Evolutionary conservation across 2,329 filamentous ascomycete species (phyloP), one percentile per base, ranked within the genome.

Genomic region (Cytospora piceae): DNA sequence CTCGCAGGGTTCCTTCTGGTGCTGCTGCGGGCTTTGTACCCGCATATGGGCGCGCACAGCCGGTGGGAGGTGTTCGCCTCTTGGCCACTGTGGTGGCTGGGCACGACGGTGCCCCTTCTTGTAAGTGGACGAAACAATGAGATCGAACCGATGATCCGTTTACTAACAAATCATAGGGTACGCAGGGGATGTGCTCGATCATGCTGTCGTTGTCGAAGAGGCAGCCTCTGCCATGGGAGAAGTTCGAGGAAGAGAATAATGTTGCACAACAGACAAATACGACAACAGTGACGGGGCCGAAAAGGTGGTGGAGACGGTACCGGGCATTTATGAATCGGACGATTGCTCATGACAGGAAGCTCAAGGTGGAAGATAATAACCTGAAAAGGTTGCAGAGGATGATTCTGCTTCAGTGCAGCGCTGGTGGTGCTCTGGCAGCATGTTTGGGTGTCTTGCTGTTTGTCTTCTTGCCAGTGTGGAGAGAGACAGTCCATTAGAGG

Each of bases 151-250:
- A 39, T 39, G 12, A 17, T 17, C 17, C 39, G 5, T 4, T 42
- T 6, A 42, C 8, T 42, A 42, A 42, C 39, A 73, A 82, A 29
- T 70, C 82, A 24, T 78, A 78, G 0, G 81, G 81, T n/a, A 66
- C 82, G 20, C 72, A 81, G 46, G 81, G 81, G 2, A 78, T 76
- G 62, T 83, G 81, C 69, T 82, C 82, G 72, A 82, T 83, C 66
- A 70, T 82, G 54, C 70, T 83, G 63, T 75, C 82, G 27, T 81
- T 82, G 68, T 78, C 77, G 11, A 74, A 79, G 42, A 74, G 81
- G 42, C 81, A 82, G 71, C 75, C 77, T 3, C 72, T 83, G 49
- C 81, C 81, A 0, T 83, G 81, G 81, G 81, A 83, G 71, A 73
- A 79, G 20, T 79, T 81, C 65, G 80, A 81, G 58, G 80, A 82